Base-by-base conservation (phyloP, 345 rosid species). In the Alliaria petiolata region DNA sequence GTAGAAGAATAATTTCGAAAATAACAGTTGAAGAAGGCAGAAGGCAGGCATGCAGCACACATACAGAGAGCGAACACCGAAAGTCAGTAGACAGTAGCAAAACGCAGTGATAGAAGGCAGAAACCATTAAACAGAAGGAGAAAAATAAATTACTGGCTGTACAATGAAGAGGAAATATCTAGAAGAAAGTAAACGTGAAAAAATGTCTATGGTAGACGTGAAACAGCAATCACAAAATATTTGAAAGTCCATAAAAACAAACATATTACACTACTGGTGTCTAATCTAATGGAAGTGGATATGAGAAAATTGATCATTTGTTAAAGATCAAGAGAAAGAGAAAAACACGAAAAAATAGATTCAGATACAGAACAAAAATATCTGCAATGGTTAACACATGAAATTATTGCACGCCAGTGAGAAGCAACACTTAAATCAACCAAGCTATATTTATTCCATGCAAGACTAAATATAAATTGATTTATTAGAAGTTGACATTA, bases 261-360 rank as follows among this genome's bases (percentile, higher is more conserved):
- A 46, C 65, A 47, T 66, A 57, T 35, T 50, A 58, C 52, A 74
- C 53, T 40, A 58, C 51, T 8, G 55, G 53, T 67, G 55, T 22
- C 15, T 40, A 36, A 20, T 22, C 15, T 40, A 36, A 20, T 49
- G 52, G 58, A 49, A 66, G 14, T 54, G 14, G 15, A 61, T 6
- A 59, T 69, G 66, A 50, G 35, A 47, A 36, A 67, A 36, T 16
- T 52, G 77, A 26, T 49, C 22, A 65, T 28, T 64, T 57, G 40
- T 45, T 25, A 64, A 34, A 43, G 38, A 72, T 44, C 13, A 2
- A 52, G 22, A 52, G 54, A 44, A 45, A 53, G 19, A 63, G 30
- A 46, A 57, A 31, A 25, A 47, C 22, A 34, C 5, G 20, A 72
- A 55, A 33, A 65, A 38, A 59, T 45, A 38, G 47, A 54, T 45